phyloP scores from a whole-genome alignment of 176 grass and related monocot genomes.

The Guadua angustifolia region DNA sequence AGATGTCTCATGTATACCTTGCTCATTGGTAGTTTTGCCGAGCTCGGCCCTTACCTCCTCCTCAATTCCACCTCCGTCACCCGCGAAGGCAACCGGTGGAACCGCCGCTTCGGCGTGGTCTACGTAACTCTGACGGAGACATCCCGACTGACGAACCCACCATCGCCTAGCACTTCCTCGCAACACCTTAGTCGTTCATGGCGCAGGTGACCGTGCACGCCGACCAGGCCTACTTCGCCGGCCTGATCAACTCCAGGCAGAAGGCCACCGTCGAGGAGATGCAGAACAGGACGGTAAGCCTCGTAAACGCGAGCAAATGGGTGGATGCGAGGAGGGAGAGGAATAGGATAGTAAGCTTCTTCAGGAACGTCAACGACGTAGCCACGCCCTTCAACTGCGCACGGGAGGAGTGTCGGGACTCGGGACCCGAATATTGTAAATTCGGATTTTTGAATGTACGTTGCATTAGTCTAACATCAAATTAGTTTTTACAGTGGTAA shows the following conservation, averaged over 20 bases:
- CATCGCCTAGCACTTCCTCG: slow-evolving; percentile 56
- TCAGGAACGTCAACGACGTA: slow-evolving; percentile 47
- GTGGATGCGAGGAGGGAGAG: slow-evolving; percentile 46
- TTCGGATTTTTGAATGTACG: no score
- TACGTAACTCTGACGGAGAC: slow-evolving; percentile 3
- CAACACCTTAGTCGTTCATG: slow-evolving; percentile 61
- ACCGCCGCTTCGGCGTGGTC: slow-evolving; percentile 66
- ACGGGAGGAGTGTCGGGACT: slow-evolving; percentile 8
- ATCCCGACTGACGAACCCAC: slow-evolving; percentile 64
- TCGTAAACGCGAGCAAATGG: slow-evolving; percentile 39
- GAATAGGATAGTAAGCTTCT: slow-evolving; percentile 27
- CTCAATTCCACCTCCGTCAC: slow-evolving; percentile 44
- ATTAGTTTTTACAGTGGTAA: no score
- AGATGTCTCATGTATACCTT: no score
- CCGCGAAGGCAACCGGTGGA: slow-evolving; percentile 58
- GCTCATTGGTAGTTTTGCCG: slow-evolving; percentile 65
- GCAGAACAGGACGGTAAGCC: slow-evolving; percentile 43
- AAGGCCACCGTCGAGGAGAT: slow-evolving; percentile 45
- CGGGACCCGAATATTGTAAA: no score
- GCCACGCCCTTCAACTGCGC: slow-evolving; percentile 56
- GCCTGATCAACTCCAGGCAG: slow-evolving; percentile 63
- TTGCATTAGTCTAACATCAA: no score
- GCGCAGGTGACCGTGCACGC: slow-evolving; percentile 67
- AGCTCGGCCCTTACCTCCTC: slow-evolving; percentile 64
- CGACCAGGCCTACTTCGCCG: slow-evolving; percentile 65